Base-by-base conservation (phyloP, 371 early-diverging fungal species). In the Mortierella sp. region DNA sequence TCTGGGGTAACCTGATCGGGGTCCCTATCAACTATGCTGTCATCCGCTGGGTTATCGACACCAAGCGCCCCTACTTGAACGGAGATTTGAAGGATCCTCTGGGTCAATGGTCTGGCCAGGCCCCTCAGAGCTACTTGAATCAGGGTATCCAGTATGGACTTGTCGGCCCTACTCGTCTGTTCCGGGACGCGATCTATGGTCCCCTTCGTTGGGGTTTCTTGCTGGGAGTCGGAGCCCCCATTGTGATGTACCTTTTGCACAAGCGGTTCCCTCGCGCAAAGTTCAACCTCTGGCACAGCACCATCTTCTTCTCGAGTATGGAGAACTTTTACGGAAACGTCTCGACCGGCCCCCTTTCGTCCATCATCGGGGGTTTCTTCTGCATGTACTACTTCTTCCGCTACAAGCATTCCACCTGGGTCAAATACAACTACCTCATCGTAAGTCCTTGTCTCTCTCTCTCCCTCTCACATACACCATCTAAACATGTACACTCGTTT, bases 11-110 rank as follows among this genome's bases (percentile, higher is more conserved):
- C 68, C 26, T 85, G 34, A 74, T 85, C 47, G 85, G 85, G 19
- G 85, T 85, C n/a, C 85, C 85, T 19, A 85, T 85, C 73, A 85
- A 85, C 68, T 85, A 85, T 41, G 85, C 77, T 26, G 80, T 85
- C 45, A 85, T 85, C 40, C 77, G 85, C 40, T 85, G 85, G 85
- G 85, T 85, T n/a, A 85, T 85, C 41, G 80, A 85, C 41, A 85
- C 80, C 52, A 85, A 85, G 70, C 74, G 85, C 24, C 78, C 77
- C 5, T 85, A 79, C 58, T 75, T 85, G 10, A 70, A 85, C 53
- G 85, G 80, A n/a, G 58, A 77, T 39, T n/a, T 68, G 43, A 26
- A 48, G 5, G 85, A 85, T 66, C 85, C 85, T 52, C 76, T 85
- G 5, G 77, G 77, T 26, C 85, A 85, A 29, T 85, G 85, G 85